A percentile compares a stretch with the other conserved stretches of the same genome.
phyloP scores from a whole-genome alignment of 192 early-diverging fungal species.

The Entophlyctis helioformis region DNA sequence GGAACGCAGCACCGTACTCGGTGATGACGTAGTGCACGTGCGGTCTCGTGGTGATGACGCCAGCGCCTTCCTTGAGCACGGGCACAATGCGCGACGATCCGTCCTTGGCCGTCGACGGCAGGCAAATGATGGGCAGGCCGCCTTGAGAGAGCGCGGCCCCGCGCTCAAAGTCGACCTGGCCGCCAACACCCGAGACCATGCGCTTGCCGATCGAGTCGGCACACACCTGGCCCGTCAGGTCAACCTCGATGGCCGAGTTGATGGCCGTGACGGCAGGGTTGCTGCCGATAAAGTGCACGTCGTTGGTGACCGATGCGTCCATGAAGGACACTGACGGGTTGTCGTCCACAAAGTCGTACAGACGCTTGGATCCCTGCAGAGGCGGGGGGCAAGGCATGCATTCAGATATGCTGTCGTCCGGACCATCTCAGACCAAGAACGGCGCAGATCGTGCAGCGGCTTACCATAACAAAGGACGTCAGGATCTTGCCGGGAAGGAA shows the following conservation, averaged over 20 bases:
- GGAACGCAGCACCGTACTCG: slow-evolving; percentile 24
- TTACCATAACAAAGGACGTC: slow-evolving; percentile 25
- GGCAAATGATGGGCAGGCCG: slow-evolving; percentile 36
- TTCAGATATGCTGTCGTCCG: too few species aligned
- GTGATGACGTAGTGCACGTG: slow-evolving; percentile 36
- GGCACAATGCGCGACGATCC: slow-evolving; percentile 28
- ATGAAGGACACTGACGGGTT: slow-evolving; percentile 25
- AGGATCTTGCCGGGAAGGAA: slow-evolving; percentile 22
- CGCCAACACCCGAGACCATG: slow-evolving; percentile 37
- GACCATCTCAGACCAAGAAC: neutral
- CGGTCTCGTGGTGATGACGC: slow-evolving; percentile 33
- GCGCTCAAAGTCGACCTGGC: slow-evolving; percentile 40
- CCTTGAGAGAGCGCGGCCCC: slow-evolving; percentile 31
- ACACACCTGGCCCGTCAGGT: slow-evolving; percentile 38
- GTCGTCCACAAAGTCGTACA: slow-evolving; percentile 39
- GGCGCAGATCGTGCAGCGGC: neutral
- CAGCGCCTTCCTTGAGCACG: slow-evolving; percentile 19
- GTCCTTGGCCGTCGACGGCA: slow-evolving; percentile 22
- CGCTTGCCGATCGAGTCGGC: slow-evolving; percentile 30
- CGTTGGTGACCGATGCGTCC: slow-evolving; percentile 29
- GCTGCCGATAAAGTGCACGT: slow-evolving; percentile 28
- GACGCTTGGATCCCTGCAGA: slow-evolving; percentile 4
- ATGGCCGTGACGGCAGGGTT: slow-evolving; percentile 38
- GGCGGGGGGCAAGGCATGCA: neutral
- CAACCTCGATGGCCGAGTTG: slow-evolving; percentile 37